Base-by-base conservation (phyloP, 345 rosid genomes). In the Eucalyptus victrix region DNA sequence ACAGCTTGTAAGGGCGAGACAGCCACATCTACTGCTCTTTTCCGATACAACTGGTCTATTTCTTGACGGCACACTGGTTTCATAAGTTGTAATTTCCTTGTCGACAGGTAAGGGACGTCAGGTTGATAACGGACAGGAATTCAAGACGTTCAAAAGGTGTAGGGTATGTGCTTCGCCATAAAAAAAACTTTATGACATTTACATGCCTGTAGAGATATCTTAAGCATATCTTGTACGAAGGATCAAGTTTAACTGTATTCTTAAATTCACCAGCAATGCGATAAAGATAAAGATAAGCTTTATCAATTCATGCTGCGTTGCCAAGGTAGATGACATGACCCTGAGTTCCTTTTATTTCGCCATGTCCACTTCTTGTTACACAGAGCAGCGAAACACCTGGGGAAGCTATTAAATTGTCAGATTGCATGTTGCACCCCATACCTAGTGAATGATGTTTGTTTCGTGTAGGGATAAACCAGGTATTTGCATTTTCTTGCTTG, bases 201-300 rank as follows among this genome's bases (percentile, higher is more conserved):
- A 45, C 88, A 87, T 90, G 92, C 93, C 88, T 91, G 90, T 92
- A 91, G 91, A 93, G 89, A 50, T 88, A 92, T 89, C 91, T 91
- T 91, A 90, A 91, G 95, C 93, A 89, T 91, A 93, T 93, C 91
- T 94, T 93, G 90, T 94, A 93, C 91, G 89, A 92, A 97, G 94
- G 94, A 95, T 93, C 94, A 93, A 90, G 93, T 96, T 96, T 96
- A 95, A 95, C 95, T 96, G 95, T 95, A 97, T 96, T 95, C 93
- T 95, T 95, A 96, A 97, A 95, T 96, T 91, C 95, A 96, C 97
- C 96, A 96, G 96, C 98, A 92, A 94, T 95, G 97, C 97, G 95
- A 96, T 96, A 94, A 95, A 94, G 97, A 96, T 96, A 98, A 96
- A 95, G 95, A 96, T 95, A 97, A 92, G 96, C 96, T 97, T 96